A percentile compares a stretch with the other conserved stretches of the same genome.
These are phyloP conservation scores for Rhododendron griersonianum DNA, from an alignment of 148 eudicot species.

Conservation along the genomic window DNA sequence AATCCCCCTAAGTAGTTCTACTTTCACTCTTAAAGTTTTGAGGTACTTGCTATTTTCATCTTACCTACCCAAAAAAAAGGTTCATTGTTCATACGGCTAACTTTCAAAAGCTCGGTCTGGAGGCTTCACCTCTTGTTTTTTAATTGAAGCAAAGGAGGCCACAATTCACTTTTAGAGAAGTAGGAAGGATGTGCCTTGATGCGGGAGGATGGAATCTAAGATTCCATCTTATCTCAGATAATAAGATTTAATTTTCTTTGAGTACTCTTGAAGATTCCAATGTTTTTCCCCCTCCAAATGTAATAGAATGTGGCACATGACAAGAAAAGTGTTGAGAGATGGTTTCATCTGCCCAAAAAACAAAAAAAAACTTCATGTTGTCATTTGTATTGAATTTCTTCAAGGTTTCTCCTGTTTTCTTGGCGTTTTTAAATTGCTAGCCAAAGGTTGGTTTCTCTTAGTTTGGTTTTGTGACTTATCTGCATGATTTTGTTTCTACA, in stretches of 20 bases:
- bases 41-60: background rate
- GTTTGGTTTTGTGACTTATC: background rate
- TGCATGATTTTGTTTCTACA: conserved; percentile 35
- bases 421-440: background rate
- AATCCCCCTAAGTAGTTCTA: background rate
- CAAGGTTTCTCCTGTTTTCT: background rate
- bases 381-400: background rate
- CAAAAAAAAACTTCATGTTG: background rate
- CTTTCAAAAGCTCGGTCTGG: background rate
- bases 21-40: background rate
- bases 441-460: background rate
- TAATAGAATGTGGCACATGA: background rate
- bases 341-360: background rate
- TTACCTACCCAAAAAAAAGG: background rate
- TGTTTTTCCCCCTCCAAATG: background rate
- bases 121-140: background rate
- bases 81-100: background rate
- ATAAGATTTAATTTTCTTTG: background rate
- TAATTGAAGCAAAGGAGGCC: background rate
- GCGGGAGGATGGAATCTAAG: background rate
- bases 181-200: background rate
- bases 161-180: background rate
- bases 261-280: background rate
- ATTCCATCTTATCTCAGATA: background rate
- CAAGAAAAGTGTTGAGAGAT: background rate